These are phyloP conservation scores for Salix arbutifolia DNA, from an alignment of 345 rosid species.

Conservation along the genomic window DNA sequence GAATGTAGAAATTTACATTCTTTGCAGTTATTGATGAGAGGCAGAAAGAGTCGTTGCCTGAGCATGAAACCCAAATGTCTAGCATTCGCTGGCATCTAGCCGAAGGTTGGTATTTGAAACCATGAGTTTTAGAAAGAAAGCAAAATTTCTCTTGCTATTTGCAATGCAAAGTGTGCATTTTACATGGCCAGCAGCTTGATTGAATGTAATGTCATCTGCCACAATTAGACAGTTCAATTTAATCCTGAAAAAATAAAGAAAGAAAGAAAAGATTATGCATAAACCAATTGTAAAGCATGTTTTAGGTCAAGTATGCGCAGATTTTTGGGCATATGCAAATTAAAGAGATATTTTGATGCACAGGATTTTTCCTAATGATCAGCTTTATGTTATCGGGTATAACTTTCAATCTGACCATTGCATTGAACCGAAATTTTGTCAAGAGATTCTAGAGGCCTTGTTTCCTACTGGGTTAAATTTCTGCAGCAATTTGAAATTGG, in stretches of 20 bases:
- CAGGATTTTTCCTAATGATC: too few species aligned
- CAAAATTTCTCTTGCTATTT: neutral
- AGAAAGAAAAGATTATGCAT: neutral
- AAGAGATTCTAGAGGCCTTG: too few species aligned
- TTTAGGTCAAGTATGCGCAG: neutral
- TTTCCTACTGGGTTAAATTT: too few species aligned
- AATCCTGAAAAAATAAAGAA: neutral
- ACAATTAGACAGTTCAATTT: neutral
- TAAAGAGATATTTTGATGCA: too few species aligned
- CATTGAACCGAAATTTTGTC: too few species aligned
- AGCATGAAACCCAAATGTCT: conserved; percentile 76
- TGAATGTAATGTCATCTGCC: neutral
- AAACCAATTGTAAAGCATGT: neutral
- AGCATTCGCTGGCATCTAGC: conserved; percentile 90
- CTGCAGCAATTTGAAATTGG: too few species aligned
- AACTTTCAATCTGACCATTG: too few species aligned
- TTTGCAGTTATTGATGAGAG: conserved; percentile 74
- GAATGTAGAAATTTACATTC: conserved; percentile 22
- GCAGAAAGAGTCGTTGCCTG: conserved; percentile 67
- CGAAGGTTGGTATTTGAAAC: conserved; percentile 42
- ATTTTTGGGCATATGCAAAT: neutral
- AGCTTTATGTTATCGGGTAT: too few species aligned
- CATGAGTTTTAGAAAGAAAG: neutral
- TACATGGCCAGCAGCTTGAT: neutral
- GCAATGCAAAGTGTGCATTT: neutral